Conservation (phyloP, 306 rosid genomes). For the Senna tora region DNA sequence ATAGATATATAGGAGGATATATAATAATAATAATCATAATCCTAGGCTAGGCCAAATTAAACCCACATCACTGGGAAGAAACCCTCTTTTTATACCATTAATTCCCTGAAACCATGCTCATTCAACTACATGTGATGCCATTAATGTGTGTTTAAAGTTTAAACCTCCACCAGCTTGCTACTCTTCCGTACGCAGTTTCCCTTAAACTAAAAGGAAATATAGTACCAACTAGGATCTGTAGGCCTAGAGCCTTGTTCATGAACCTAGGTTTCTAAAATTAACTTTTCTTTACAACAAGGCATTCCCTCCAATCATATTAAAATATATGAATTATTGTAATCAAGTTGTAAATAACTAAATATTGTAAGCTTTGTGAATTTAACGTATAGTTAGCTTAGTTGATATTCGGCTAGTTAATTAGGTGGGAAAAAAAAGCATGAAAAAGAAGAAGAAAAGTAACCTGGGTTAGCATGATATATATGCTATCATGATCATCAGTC, state of each 20-base stretch:
- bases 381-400: slow-evolving; percentile 28
- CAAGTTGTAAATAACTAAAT: not conserved
- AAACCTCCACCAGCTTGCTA: not conserved
- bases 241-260: not conserved
- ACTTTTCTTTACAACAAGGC: slow-evolving; percentile 24
- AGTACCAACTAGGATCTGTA: slow-evolving; percentile 19
- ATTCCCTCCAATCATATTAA: not conserved
- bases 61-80: too few species aligned
- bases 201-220: slow-evolving; percentile 24
- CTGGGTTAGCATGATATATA: not conserved
- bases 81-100: too few species aligned
- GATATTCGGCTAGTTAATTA: slow-evolving; percentile 20
- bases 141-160: not conserved
- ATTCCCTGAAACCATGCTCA: slow-evolving; percentile 10
- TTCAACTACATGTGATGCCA: slow-evolving; percentile 15
- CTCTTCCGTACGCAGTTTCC: slow-evolving; percentile 10
- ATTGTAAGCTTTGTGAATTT: slow-evolving; percentile 11
- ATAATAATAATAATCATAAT: too few species aligned
- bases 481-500: too few species aligned
- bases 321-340: not conserved
- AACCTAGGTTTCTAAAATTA: slow-evolving; percentile 31
- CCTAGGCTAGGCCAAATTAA: too few species aligned
- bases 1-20: too few species aligned
- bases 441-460: not conserved
- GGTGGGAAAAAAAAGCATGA: not conserved